phyloP scores from a whole-genome alignment of 768 basidiomycete species.

The Collybia sordida region DNA sequence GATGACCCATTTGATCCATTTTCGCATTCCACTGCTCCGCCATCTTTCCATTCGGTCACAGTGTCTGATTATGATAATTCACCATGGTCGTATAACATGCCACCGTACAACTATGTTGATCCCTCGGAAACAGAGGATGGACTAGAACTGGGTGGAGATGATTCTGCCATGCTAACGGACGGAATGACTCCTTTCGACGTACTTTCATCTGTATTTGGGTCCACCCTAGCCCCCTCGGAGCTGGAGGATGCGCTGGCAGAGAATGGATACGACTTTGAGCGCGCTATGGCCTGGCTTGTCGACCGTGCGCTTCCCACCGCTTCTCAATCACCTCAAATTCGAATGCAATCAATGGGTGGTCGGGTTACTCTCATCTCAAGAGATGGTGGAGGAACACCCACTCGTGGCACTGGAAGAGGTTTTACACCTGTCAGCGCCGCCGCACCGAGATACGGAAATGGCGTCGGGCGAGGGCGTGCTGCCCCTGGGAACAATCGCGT shows the following conservation, averaged over 20 bases:
- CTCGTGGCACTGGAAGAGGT: constrained; percentile 34
- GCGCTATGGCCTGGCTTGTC: constrained; percentile 92
- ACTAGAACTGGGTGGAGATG: constrained; percentile 38
- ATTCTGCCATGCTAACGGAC: constrained; percentile 66
- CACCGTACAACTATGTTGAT: constrained; percentile 21
- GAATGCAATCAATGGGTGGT: constrained; percentile 65
- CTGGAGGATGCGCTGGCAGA: constrained; percentile 89
- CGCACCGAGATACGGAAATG: constrained; percentile 47
- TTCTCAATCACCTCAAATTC: constrained; percentile 38
- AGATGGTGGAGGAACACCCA: constrained; percentile 45
- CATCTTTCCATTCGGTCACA: constrained; percentile 61
- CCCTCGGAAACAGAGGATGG: constrained; percentile 19
- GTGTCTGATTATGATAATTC: constrained; percentile 59
- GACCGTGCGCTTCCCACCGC: constrained; percentile 60
- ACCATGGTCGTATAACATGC: constrained; percentile 20
- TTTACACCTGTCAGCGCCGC: constrained; percentile 27
- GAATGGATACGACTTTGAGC: constrained; percentile 94
- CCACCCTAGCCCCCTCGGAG: constrained; percentile 85
- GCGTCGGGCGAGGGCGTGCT: constrained; percentile 39
- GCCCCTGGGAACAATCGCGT: constrained; percentile 71
- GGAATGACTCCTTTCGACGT: constrained; percentile 99
- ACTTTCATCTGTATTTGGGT: constrained; percentile 90
- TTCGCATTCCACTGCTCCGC: constrained; percentile 46
- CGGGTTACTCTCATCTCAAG: constrained; percentile 66
- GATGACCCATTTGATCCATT: constrained; percentile 87